Conservation (phyloP, 2,329 filamentous ascomycete genomes). For the Calonectria pseudoreteaudii region DNA sequence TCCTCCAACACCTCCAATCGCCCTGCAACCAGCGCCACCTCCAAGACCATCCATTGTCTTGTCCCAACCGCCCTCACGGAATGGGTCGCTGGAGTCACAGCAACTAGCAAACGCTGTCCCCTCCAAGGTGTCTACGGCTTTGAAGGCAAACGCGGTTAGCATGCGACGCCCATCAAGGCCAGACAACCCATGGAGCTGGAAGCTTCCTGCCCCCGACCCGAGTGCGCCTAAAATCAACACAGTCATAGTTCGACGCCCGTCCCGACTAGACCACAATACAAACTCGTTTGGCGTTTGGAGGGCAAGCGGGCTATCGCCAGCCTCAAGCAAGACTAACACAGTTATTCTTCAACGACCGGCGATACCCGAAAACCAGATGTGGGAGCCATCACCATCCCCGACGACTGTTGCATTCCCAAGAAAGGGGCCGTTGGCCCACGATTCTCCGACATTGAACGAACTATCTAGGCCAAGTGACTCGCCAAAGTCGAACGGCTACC, state of each 20-base stretch:
- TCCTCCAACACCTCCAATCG: neutral
- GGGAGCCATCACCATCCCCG: neutral
- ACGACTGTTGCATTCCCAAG: neutral
- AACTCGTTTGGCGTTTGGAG: constrained; percentile 5
- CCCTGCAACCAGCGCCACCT: constrained; percentile 9
- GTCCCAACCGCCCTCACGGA: neutral
- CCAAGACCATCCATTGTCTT: neutral
- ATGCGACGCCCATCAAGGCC: constrained; percentile 20
- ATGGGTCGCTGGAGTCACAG: neutral
- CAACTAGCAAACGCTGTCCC: neutral
- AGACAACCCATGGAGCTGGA: constrained; percentile 25
- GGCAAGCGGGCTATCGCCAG: neutral
- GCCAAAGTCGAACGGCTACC: neutral
- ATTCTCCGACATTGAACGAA: neutral
- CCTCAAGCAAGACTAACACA: neutral
- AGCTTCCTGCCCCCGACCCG: constrained; percentile 17
- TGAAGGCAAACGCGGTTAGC: constrained; percentile 17
- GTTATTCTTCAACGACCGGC: neutral
- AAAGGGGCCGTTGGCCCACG: neutral
- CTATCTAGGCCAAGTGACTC: neutral
- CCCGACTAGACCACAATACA: constrained; percentile 1
- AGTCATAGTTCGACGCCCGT: constrained; percentile 20
- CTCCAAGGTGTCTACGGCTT: neutral
- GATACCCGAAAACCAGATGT: neutral
- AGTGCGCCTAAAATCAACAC: constrained; percentile 22